These are phyloP conservation scores for Plantago coronopus DNA, from an alignment of 305 asterid genomes.

Conservation along the genomic window DNA sequence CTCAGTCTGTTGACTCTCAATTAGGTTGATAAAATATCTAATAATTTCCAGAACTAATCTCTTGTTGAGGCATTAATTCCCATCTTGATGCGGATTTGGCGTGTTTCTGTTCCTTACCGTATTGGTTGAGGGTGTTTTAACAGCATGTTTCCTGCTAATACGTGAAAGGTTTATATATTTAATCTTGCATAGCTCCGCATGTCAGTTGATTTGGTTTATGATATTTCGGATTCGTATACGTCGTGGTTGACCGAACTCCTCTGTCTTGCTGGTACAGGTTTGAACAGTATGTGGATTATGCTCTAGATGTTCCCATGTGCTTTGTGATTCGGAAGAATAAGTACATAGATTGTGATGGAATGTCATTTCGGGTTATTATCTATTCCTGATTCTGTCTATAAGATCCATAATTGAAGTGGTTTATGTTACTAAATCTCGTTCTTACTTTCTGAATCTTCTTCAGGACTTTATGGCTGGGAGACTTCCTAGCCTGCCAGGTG, in stretches of 20 bases:
- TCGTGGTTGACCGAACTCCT: constrained; percentile 15
- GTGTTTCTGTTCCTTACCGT: too few relatives aligned
- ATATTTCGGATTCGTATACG: constrained; percentile 11
- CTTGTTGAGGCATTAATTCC: too few relatives aligned
- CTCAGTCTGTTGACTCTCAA: constrained; percentile 5
- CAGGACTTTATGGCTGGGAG: constrained; percentile 96
- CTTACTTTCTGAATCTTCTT: constrained; percentile 23
- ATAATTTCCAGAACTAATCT: constrained; percentile 5
- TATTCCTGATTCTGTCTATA: constrained; percentile 19
- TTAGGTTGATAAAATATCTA: constrained; percentile 11
- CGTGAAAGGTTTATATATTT: too few relatives aligned
- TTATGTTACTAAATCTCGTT: constrained; percentile 5
- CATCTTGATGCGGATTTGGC: background rate
- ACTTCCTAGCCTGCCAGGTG: constrained; percentile 83
- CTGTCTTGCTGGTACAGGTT: constrained; percentile 53
- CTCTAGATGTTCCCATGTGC: constrained; percentile 97
- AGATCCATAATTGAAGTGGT: constrained; percentile 6
- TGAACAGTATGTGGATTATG: constrained; percentile 91
- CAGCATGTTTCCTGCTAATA: too few relatives aligned
- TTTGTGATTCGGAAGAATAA: constrained; percentile 74
- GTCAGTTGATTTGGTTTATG: constrained; percentile 1
- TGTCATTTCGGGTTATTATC: constrained; percentile 79
- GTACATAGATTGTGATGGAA: constrained; percentile 72
- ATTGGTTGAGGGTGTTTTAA: too few relatives aligned
- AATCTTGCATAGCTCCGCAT: too few relatives aligned